Conservation (phyloP, 2,329 filamentous ascomycete genomes). For the Aureobasidium namibiae region DNA sequence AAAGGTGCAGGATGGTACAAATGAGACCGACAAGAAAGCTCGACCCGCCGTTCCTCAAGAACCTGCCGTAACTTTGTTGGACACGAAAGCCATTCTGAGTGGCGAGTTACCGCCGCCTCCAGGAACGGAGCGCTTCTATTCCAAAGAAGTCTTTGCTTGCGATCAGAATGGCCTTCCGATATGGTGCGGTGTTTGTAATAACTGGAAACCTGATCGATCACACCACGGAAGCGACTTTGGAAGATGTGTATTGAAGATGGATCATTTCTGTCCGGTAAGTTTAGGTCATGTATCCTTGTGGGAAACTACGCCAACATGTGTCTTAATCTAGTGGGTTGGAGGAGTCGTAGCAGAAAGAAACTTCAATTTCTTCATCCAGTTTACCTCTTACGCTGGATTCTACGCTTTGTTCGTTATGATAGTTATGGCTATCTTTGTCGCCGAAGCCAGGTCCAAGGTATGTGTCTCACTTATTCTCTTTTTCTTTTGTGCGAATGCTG, state of each 20-base stretch:
- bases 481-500: background rate
- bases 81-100: constrained; percentile 19
- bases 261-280: constrained; percentile 72
- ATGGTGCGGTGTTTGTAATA: constrained; percentile 77
- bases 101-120: constrained; percentile 47
- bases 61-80: constrained; percentile 18
- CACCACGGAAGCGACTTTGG: constrained; percentile 80
- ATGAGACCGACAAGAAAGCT: background rate
- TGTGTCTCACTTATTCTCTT: constrained; percentile 17
- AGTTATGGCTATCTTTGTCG: constrained; percentile 56
- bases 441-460: constrained; percentile 43
- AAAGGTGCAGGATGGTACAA: constrained; percentile 14
- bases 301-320: background rate
- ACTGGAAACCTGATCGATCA: constrained; percentile 80
- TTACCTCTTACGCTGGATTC: constrained; percentile 63
- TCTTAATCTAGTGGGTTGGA: constrained; percentile 51
- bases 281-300: background rate
- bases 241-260: constrained; percentile 81
- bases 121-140: constrained; percentile 69
- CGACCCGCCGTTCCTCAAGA: background rate
- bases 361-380: constrained; percentile 91
- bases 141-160: constrained; percentile 75
- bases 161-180: constrained; percentile 73
- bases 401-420: constrained; percentile 59
- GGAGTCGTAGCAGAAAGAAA: constrained; percentile 79